phyloP scores from a whole-genome alignment of 2,329 filamentous ascomycete genomes.

The Akanthomyces dipterigenus region DNA sequence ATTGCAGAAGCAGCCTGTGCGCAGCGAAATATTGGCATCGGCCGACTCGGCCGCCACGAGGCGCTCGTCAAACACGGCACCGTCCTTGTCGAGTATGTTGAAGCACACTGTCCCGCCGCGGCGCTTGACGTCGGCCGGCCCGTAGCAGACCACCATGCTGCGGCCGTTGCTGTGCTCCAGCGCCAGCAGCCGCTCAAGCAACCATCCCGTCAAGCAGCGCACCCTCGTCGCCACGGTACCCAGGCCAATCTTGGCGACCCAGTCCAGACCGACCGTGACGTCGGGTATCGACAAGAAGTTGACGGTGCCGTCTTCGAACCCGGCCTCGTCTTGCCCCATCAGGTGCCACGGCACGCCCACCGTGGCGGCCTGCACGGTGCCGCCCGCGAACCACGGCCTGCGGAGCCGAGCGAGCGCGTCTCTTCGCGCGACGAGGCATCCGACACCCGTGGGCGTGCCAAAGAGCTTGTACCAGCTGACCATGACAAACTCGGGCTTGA shows the following conservation, averaged over 20 bases:
- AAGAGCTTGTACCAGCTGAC: conserved; percentile 38
- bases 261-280: conserved; percentile 29
- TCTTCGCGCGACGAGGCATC: conserved; percentile 30
- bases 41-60: conserved; percentile 29
- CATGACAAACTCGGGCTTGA: conserved; percentile 32
- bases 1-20: conserved; percentile 38
- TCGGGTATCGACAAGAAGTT: conserved; percentile 35
- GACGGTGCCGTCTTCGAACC: conserved; percentile 35
- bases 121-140: conserved; percentile 22
- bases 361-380: conserved; percentile 29
- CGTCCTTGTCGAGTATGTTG: conserved; percentile 29
- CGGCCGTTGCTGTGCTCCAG: conserved; percentile 27
- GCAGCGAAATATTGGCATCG: conserved; percentile 27
- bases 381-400: conserved; percentile 34
- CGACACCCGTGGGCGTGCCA: conserved; percentile 35
- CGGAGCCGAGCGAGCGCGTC: conserved; percentile 24
- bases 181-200: conserved; percentile 23
- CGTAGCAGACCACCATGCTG: conserved; percentile 29
- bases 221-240: conserved; percentile 24
- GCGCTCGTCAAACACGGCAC: conserved; percentile 29
- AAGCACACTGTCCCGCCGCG: conserved; percentile 33
- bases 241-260: conserved; percentile 25
- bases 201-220: conserved; percentile 30
- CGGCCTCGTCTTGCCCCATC: conserved; percentile 22
- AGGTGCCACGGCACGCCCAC: conserved; percentile 26